Conservation (phyloP, 768 basidiomycete genomes). For the Podaxis carcinomalis region DNA sequence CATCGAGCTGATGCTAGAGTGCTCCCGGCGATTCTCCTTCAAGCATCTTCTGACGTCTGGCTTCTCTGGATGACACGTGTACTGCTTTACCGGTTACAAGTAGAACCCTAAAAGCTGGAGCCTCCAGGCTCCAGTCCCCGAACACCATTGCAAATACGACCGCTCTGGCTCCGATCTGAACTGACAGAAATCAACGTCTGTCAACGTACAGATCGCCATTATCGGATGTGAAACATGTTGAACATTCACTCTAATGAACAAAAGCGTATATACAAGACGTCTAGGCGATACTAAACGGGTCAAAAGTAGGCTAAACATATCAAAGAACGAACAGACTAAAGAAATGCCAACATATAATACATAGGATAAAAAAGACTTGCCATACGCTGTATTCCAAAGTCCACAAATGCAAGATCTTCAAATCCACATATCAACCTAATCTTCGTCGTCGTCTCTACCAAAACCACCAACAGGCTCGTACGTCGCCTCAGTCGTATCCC, state of each 20-base stretch:
- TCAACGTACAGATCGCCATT: background rate
- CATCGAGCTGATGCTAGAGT: background rate
- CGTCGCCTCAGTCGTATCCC: conserved; percentile 77
- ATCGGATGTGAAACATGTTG: too few species aligned
- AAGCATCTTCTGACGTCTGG: background rate
- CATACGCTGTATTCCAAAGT: background rate
- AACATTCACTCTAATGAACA: too few species aligned
- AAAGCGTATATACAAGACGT: background rate
- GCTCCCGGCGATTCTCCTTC: background rate
- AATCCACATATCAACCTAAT: conserved; percentile 12
- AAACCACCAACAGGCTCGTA: conserved; percentile 90
- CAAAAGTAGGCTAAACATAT: background rate
- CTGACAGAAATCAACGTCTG: too few species aligned
- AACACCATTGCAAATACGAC: background rate
- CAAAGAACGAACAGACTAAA: background rate
- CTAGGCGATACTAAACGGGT: background rate
- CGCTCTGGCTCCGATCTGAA: background rate
- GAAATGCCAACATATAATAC: conserved; percentile 6
- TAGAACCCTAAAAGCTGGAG: background rate
- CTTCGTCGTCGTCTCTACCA: conserved; percentile 47
- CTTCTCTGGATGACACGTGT: background rate
- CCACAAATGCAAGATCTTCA: background rate
- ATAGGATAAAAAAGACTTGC: background rate
- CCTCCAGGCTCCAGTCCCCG: background rate
- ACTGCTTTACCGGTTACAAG: background rate